phyloP scores from a whole-genome alignment of 164 flowering plant species.

The Dillenia turbinata region DNA sequence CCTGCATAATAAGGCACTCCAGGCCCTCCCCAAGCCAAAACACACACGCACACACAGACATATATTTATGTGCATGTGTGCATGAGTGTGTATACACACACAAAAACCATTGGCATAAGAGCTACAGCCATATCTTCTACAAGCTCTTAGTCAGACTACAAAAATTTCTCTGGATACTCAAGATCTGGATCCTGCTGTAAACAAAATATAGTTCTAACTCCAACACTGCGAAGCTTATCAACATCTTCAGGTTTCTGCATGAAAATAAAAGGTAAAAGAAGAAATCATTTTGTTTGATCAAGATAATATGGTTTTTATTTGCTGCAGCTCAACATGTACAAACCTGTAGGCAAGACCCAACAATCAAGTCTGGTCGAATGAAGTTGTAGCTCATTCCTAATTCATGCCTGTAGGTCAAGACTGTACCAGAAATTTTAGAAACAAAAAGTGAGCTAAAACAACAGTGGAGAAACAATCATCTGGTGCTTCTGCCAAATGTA shows the following conservation, averaged over 20 bases:
- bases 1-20: too few relatives aligned
- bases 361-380: conserved; percentile 88
- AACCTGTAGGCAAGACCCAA: conserved; percentile 98
- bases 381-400: conserved; percentile 94
- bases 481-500: too few relatives aligned
- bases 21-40: too few relatives aligned
- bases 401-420: conserved; percentile 93
- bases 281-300: neutral
- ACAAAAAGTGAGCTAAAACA: conserved; percentile 8
- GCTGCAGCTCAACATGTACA: neutral
- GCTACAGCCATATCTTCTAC: too few relatives aligned
- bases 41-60: too few relatives aligned
- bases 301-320: too few relatives aligned
- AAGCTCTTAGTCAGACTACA: too few relatives aligned
- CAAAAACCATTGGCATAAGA: too few relatives aligned
- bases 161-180: conserved; percentile 66
- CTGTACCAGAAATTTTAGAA: conserved; percentile 29
- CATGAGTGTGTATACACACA: too few relatives aligned
- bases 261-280: neutral
- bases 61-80: too few relatives aligned
- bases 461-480: neutral
- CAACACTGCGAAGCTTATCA: conserved; percentile 82
- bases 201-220: conserved; percentile 93
- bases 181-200: conserved; percentile 91
- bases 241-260: conserved; percentile 84